Conservation (phyloP, 441 rosid species). For the Bocquillonia castaneifolia region DNA sequence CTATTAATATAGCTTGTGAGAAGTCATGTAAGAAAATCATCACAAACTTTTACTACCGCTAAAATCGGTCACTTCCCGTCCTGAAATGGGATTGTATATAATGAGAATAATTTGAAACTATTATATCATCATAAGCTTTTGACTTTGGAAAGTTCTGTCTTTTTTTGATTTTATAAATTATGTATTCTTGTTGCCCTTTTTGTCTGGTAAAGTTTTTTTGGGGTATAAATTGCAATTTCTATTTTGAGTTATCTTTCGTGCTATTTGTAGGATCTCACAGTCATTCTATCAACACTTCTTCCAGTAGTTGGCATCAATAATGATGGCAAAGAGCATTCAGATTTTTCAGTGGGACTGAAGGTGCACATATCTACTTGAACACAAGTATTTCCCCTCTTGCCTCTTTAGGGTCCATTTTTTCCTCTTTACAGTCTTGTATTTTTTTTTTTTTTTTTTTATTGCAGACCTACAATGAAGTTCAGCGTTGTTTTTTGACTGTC, state of each 20-base stretch:
- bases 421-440: not conserved
- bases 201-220: not conserved
- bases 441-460: slow-evolving; percentile 19
- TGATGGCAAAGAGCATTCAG: slow-evolving; percentile 60
- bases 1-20: no score
- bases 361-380: slow-evolving; percentile 26
- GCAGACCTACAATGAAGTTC: slow-evolving; percentile 97
- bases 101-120: not conserved
- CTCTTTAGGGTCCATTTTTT: no score
- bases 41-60: no score
- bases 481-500: slow-evolving; percentile 87
- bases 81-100: not conserved
- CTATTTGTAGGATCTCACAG: slow-evolving; percentile 64
- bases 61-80: no score
- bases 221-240: not conserved
- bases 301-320: slow-evolving; percentile 61
- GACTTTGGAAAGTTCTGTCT: not conserved
- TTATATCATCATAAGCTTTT: not conserved
- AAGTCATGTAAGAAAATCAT: no score
- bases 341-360: slow-evolving; percentile 76
- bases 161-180: slow-evolving; percentile 2
- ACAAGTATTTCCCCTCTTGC: slow-evolving; percentile 8
- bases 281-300: slow-evolving; percentile 84
- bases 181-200: not conserved
- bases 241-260: slow-evolving; percentile 10